Evolutionary conservation across 495 filamentous ascomycete genomes (phyloP).

Genomic region (Talaromyces stipitatus): DNA sequence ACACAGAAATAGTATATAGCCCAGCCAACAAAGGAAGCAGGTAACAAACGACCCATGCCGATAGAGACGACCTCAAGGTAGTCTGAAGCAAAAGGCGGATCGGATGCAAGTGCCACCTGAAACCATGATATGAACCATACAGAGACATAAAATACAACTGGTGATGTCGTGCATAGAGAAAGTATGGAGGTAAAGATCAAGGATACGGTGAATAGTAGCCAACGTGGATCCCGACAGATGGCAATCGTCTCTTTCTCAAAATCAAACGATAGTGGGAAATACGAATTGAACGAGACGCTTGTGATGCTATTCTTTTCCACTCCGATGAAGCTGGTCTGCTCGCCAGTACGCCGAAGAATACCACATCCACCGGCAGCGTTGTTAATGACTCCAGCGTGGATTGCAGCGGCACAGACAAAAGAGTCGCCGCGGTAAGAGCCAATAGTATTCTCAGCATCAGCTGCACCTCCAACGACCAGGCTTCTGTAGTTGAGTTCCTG

Average conservation of each 20-base stretch:
- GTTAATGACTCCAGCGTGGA: constrained; percentile 64
- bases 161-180: constrained; percentile 59
- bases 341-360: constrained; percentile 55
- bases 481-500: constrained; percentile 57
- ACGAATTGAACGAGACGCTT: constrained; percentile 57
- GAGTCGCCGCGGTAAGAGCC: constrained; percentile 69
- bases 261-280: constrained; percentile 63
- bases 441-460: constrained; percentile 23
- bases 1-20: constrained; percentile 60
- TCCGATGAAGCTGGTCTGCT: constrained; percentile 44
- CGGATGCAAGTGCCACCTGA: constrained; percentile 66
- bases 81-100: constrained; percentile 48
- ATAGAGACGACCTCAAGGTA: constrained; percentile 53
- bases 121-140: constrained; percentile 64
- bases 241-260: constrained; percentile 31
- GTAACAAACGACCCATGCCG: constrained; percentile 62
- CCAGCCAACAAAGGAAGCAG: constrained; percentile 61
- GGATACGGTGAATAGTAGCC: constrained; percentile 59
- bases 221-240: constrained; percentile 57
- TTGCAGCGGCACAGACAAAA: constrained; percentile 64
- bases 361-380: constrained; percentile 64
- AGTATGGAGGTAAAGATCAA: constrained; percentile 53
- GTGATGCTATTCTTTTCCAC: constrained; percentile 51
- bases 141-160: constrained; percentile 56
- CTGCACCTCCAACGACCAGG: constrained; percentile 61